phyloP scores from a whole-genome alignment of 202 grass and related monocot species.

The Elaeis oleifera region DNA sequence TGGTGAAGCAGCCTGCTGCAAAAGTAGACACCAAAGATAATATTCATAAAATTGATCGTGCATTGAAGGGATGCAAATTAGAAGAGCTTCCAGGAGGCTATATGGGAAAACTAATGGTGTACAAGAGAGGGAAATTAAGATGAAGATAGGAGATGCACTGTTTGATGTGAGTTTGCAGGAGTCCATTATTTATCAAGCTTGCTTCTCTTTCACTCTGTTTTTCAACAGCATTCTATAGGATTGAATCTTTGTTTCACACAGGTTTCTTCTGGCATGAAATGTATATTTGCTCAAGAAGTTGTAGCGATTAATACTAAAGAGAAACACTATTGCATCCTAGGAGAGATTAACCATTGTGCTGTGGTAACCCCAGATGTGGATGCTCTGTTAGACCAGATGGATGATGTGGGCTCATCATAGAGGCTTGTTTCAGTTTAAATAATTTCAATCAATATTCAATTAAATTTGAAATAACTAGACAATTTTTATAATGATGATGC shows the following conservation, averaged over 20 bases:
- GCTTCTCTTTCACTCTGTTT: too few relatives aligned
- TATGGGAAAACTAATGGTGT: slow-evolving; percentile 73
- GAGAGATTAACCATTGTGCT: slow-evolving; percentile 48
- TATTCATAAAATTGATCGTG: slow-evolving; percentile 25
- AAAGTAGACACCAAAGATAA: slow-evolving; percentile 7
- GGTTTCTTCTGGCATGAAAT: slow-evolving; percentile 56
- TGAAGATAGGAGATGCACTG: slow-evolving; percentile 59
- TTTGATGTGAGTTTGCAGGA: slow-evolving; percentile 60
- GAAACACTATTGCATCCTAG: slow-evolving; percentile 59
- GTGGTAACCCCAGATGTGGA: slow-evolving; percentile 48
- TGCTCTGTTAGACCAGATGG: slow-evolving; percentile 39
- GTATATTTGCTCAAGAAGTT: slow-evolving; percentile 47
- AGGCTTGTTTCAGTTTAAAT: too few relatives aligned
- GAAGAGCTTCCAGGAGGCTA: slow-evolving; percentile 52
- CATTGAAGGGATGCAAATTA: slow-evolving; percentile 33
- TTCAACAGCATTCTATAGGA: neutral
- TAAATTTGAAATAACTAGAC: too few relatives aligned
- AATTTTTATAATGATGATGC: too few relatives aligned
- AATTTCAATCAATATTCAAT: too few relatives aligned
- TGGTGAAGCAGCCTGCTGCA: slow-evolving; percentile 19
- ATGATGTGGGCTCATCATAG: slow-evolving; percentile 10
- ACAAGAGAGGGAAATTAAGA: slow-evolving; percentile 88
- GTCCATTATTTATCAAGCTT: neutral
- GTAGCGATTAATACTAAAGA: slow-evolving; percentile 47
- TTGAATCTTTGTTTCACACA: slow-evolving; percentile 12